phyloP scores from a whole-genome alignment of 345 rosid genomes.

The Brassica juncea region DNA sequence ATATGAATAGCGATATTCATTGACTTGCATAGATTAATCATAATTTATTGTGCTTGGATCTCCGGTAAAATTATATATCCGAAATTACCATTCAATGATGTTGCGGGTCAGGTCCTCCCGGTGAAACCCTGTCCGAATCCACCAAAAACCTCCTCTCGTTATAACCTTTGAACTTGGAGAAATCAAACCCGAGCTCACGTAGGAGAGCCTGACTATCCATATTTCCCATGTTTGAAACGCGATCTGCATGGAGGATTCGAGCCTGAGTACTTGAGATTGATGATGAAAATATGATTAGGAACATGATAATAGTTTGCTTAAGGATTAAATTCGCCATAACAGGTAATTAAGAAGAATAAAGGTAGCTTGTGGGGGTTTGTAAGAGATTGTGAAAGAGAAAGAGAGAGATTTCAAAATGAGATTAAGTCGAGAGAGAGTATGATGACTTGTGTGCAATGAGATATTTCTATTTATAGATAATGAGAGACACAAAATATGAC shows the following conservation, averaged over 20 bases:
- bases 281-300: slow-evolving; percentile 35
- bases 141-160: slow-evolving; percentile 25
- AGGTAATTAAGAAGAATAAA: background rate
- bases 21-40: slow-evolving; percentile 22
- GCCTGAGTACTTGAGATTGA: slow-evolving; percentile 21
- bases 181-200: slow-evolving; percentile 40
- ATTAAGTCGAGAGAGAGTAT: slow-evolving; percentile 16
- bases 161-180: slow-evolving; percentile 36
- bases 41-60: slow-evolving; percentile 23
- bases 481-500: background rate
- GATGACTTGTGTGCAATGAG: slow-evolving; percentile 27
- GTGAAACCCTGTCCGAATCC: slow-evolving; percentile 40
- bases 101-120: slow-evolving; percentile 43
- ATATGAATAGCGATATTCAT: slow-evolving; percentile 10
- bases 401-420: background rate
- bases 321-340: slow-evolving; percentile 34
- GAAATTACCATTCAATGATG: slow-evolving; percentile 27
- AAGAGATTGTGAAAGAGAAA: background rate
- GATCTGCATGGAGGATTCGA: slow-evolving; percentile 33
- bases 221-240: background rate
- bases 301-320: slow-evolving; percentile 29
- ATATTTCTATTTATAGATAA: slow-evolving; percentile 35
- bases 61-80: background rate
- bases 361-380: background rate
- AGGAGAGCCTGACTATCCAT: slow-evolving; percentile 33